Evolutionary conservation across 179 eudicot species (phyloP), one percentile per base, ranked within the genome.

Genomic region (Sideroxylon spinosum): DNA sequence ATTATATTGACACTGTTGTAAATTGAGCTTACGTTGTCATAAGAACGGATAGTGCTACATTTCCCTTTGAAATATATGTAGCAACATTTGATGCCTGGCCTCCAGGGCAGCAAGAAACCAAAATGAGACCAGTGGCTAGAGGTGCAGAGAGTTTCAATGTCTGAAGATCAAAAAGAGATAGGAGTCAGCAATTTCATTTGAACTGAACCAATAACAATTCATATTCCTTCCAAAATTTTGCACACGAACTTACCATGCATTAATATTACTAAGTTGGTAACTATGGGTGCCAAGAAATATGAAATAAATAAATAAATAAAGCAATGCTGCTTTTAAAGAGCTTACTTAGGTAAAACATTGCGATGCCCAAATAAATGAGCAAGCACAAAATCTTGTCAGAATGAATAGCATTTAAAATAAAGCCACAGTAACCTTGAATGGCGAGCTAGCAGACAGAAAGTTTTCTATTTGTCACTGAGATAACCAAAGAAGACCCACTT

Each of bases 31-130:
- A 96, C 99, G 98, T 96, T 78, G 99, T 96, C 98, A 96, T 96
- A 69, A 96, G 98, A 85, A 96, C 99, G 12, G 99, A 96, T 61
- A 96, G 98, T 61, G 99, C 99, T 77, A 96, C 99, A 79, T 96
- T 96, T 82, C 99, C 99, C 81, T 92, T 96, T 7, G 99, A 90
- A 74, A 96, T 96, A 79, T 94, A 96, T 22, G 99, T 96, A 64
- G 99, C 98, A 68, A 96, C 98, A 90, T 96, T 96, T 78, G 99
- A 96, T 81, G 99, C 98, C 84, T 96, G 99, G 80, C 98, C 99
- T 83, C 99, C 99, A 60, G 99, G 99, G 78, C 99, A 96, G 87
- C 99, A 96, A 50, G 99, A 94, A 66, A 96, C 99, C 86, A 96
- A 86, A 84, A 96, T 94, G 84, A 96, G 91, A 71, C 99, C 99